These are phyloP conservation scores for Brassica nigra DNA, from an alignment of 345 rosid species.

Conservation along the genomic window DNA sequence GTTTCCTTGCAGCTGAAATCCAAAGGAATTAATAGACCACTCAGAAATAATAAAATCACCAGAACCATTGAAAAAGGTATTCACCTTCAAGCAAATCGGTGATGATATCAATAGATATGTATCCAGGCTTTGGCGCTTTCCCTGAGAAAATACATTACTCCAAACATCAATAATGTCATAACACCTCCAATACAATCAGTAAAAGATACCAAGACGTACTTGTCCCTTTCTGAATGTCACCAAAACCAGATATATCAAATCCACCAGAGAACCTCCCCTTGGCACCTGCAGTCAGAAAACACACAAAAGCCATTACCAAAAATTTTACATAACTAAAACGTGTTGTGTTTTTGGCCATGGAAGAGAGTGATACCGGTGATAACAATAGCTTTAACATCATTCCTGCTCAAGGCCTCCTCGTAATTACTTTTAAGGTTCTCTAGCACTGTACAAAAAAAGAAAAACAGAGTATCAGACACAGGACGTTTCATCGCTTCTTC, in stretches of 20 bases:
- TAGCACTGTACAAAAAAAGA: constrained; percentile 52
- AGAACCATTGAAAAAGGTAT: background rate
- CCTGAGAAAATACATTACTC: constrained; percentile 44
- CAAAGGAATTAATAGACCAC: constrained; percentile 26
- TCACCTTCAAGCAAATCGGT: constrained; percentile 80
- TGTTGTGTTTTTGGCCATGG: too few species aligned
- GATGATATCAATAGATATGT: constrained; percentile 61
- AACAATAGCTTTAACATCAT: constrained; percentile 96
- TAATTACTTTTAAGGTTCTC: constrained; percentile 69
- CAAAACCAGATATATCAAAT: constrained; percentile 80
- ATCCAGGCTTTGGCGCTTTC: constrained; percentile 62
- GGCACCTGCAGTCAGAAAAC: constrained; percentile 55
- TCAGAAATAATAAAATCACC: constrained; percentile 15
- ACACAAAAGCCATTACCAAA: background rate
- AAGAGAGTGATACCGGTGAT: constrained; percentile 59
- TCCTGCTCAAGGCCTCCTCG: constrained; percentile 73
- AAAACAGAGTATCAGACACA: constrained; percentile 11
- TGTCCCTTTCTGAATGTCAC: constrained; percentile 60
- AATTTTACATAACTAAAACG: too few species aligned
- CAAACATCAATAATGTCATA: constrained; percentile 14
- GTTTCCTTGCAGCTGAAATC: constrained; percentile 76
- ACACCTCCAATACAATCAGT: background rate
- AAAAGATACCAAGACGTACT: constrained; percentile 44
- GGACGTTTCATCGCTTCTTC: background rate
- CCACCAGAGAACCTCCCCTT: constrained; percentile 97